These are phyloP conservation scores for Aristolochia contorta DNA, from an alignment of 164 flowering plant species.

Conservation along the genomic window DNA sequence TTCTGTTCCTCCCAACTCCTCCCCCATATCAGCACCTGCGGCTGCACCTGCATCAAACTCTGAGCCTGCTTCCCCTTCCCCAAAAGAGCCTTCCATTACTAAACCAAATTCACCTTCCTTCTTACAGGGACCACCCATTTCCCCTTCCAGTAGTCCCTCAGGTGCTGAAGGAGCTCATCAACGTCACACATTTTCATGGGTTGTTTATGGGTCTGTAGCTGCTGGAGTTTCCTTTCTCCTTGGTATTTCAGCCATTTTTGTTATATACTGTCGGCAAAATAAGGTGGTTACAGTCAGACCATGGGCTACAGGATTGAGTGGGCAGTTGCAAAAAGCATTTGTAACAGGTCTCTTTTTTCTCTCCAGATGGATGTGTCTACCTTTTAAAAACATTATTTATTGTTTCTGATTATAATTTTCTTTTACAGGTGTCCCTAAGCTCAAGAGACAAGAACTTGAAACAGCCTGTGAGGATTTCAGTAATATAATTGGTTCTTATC, in stretches of 20 bases:
- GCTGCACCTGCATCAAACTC: constrained; percentile 19
- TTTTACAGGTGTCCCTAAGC: constrained; percentile 61
- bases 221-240: constrained; percentile 22
- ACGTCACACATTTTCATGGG: background rate
- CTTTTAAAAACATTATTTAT: background rate
- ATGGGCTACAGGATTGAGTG: constrained; percentile 87
- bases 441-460: constrained; percentile 61
- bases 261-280: constrained; percentile 29
- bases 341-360: constrained; percentile 57
- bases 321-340: constrained; percentile 83
- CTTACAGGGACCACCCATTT: constrained; percentile 13
- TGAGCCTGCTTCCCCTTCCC: constrained; percentile 7
- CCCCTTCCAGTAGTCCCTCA: too few species aligned
- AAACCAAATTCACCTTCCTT: constrained; percentile 14
- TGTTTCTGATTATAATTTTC: background rate
- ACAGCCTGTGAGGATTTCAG: constrained; percentile 89
- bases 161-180: background rate
- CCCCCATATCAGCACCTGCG: constrained; percentile 4
- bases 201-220: constrained; percentile 13
- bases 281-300: constrained; percentile 59
- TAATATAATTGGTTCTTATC: constrained; percentile 52
- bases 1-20: too few species aligned
- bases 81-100: constrained; percentile 1
- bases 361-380: background rate
- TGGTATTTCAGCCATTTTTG: constrained; percentile 13